phyloP scores from a whole-genome alignment of 139 green algal genomes.

The Chlorokybus atmophyticus region DNA sequence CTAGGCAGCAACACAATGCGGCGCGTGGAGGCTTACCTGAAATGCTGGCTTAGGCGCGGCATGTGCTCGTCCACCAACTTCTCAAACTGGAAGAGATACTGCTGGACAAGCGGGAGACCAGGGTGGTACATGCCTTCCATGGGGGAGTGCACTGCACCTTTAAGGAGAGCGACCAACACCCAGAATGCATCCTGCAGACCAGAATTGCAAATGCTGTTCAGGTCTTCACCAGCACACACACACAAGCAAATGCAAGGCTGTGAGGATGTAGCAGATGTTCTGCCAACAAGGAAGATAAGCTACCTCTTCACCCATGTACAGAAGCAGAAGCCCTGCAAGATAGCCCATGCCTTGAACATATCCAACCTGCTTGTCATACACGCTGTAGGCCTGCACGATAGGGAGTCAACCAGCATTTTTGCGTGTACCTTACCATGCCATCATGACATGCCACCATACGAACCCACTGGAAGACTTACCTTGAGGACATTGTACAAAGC shows the following conservation, averaged over 20 bases:
- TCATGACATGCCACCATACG: not conserved
- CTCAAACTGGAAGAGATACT: conserved; percentile 54
- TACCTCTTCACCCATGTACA: conserved; percentile 69
- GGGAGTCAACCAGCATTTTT: too few species aligned
- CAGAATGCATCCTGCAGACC: conserved; percentile 65
- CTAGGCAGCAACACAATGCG: too few species aligned
- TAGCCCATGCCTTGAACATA: conserved; percentile 88
- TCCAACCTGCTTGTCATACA: conserved; percentile 50
- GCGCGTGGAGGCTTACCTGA: too few species aligned
- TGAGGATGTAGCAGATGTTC: too few species aligned
- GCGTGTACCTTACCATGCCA: not conserved
- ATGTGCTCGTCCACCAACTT: conserved; percentile 33
- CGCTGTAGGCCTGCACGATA: conserved; percentile 25
- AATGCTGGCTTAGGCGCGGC: conserved; percentile 37
- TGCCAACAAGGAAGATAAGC: too few species aligned
- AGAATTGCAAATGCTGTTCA: too few species aligned
- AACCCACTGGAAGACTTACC: too few species aligned
- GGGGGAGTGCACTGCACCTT: conserved; percentile 33
- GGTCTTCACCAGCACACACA: too few species aligned
- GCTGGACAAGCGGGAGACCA: conserved; percentile 63
- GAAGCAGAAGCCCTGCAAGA: conserved; percentile 64
- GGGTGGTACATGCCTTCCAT: conserved; percentile 54
- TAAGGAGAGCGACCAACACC: conserved; percentile 66
- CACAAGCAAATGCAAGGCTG: too few species aligned
- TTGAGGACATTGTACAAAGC: conserved; percentile 71